phyloP scores from a whole-genome alignment of 768 basidiomycete genomes.

The Suillus ampliporus region DNA sequence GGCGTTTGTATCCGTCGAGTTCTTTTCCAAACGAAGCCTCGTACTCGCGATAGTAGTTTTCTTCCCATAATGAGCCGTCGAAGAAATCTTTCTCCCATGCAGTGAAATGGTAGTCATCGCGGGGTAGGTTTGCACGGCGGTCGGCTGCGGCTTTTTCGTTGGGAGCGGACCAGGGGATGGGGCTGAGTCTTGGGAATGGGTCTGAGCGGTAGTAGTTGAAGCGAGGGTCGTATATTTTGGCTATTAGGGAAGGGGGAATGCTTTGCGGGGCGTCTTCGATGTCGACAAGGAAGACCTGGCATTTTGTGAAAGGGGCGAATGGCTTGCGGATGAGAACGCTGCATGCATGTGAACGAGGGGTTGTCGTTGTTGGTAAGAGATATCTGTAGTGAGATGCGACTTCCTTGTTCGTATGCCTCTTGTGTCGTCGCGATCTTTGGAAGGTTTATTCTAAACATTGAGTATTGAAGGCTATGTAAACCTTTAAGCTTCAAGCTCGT shows the following conservation, averaged over 20 bases:
- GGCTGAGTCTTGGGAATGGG: neutral
- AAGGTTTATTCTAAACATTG: no score
- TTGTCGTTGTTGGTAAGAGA: neutral
- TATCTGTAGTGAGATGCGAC: neutral
- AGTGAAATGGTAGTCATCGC: no score
- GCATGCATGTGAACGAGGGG: neutral
- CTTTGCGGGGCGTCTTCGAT: neutral
- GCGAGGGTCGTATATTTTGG: constrained; percentile 1
- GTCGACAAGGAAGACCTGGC: constrained; percentile 6
- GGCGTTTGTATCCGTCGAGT: neutral
- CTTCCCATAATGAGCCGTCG: no score
- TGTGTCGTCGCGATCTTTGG: no score
- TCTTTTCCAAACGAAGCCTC: constrained; percentile 1
- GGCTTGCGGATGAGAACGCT: neutral
- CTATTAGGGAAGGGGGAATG: neutral
- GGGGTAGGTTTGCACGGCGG: no score
- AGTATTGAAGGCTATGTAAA: no score
- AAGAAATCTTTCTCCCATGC: no score
- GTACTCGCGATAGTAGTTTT: neutral
- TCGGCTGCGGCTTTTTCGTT: no score
- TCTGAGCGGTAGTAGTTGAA: neutral
- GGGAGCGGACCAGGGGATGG: no score
- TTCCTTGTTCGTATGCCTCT: neutral
- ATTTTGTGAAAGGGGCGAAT: neutral
- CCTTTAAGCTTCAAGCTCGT: no score